Percentiles rank a stretch among this genome's conserved stretches.
phyloP scores from a whole-genome alignment of 192 early-diverging fungal species.

The Helicostylum pulchrum region DNA sequence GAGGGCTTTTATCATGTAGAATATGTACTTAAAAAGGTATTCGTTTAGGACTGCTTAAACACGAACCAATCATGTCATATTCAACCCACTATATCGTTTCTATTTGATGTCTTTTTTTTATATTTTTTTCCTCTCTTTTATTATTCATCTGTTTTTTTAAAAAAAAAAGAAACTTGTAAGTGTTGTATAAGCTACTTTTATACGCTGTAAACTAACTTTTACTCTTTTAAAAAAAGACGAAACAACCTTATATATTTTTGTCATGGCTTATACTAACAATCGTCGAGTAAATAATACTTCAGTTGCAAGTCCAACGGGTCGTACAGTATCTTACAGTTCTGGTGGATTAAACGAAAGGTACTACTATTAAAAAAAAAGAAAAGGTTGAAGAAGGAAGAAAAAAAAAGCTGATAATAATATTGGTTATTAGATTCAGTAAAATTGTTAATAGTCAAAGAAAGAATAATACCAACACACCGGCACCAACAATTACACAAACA shows the following conservation, averaged over 20 bases:
- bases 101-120: too few species aligned
- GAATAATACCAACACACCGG: too few species aligned
- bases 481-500: not conserved
- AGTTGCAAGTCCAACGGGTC: not conserved
- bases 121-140: too few species aligned
- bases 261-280: not conserved
- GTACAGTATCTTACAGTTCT: not conserved
- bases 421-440: constrained; percentile 24
- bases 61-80: too few species aligned
- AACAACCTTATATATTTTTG: not conserved
- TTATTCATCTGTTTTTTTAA: too few species aligned
- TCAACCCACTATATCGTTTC: too few species aligned
- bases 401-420: not conserved
- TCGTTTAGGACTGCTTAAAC: too few species aligned
- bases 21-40: too few species aligned
- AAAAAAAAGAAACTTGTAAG: too few species aligned
- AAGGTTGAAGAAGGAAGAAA: not conserved
- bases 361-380: not conserved
- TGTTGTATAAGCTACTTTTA: too few species aligned
- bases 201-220: too few species aligned
- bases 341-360: constrained; percentile 29
- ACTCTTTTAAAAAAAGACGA: not conserved
- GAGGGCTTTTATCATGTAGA: too few species aligned
- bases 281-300: not conserved
- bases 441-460: not conserved